A percentile compares a stretch with the other conserved stretches of the same genome.
Evolutionary conservation across 192 early-diverging fungal species (phyloP).

Genomic region (Funneliformis geosporum): DNA sequence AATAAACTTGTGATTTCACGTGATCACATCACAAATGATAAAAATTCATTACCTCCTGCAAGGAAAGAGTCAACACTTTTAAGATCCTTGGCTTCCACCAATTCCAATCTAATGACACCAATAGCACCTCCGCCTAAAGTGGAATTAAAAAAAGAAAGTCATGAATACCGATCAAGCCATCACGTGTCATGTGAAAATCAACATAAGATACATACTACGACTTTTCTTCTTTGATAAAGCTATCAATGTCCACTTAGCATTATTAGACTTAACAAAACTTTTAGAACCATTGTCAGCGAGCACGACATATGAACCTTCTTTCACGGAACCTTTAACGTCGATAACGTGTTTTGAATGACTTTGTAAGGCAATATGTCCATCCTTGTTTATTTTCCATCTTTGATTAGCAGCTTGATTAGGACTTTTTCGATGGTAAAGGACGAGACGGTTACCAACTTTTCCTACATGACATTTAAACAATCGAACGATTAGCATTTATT

Average conservation of each 20-base stretch:
- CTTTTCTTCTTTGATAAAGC: not conserved
- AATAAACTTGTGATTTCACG: not conserved
- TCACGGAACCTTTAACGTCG: conserved; percentile 19
- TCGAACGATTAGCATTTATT: not conserved
- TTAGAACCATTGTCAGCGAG: conserved; percentile 6
- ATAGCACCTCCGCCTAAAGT: not conserved
- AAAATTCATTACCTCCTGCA: conserved; percentile 10
- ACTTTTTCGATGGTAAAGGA: not conserved
- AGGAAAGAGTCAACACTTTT: conserved; percentile 4
- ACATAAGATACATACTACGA: not conserved
- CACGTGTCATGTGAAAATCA: not conserved
- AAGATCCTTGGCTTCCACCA: conserved; percentile 14
- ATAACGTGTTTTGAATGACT: conserved; percentile 2
- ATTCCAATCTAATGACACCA: conserved; percentile 31
- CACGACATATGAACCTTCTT: conserved; percentile 15
- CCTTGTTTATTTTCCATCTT: conserved; percentile 21
- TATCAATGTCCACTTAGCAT: not conserved
- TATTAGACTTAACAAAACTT: not conserved
- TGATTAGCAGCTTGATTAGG: conserved; percentile 4
- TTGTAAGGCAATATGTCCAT: conserved; percentile 27
- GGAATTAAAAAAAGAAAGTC: not conserved
- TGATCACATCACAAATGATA: not conserved
- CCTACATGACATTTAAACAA: not conserved
- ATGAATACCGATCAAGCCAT: not conserved
- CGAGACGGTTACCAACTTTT: not conserved